Evolutionary conservation across 306 rosid species (phyloP).

Genomic region (Malus domestica): DNA sequence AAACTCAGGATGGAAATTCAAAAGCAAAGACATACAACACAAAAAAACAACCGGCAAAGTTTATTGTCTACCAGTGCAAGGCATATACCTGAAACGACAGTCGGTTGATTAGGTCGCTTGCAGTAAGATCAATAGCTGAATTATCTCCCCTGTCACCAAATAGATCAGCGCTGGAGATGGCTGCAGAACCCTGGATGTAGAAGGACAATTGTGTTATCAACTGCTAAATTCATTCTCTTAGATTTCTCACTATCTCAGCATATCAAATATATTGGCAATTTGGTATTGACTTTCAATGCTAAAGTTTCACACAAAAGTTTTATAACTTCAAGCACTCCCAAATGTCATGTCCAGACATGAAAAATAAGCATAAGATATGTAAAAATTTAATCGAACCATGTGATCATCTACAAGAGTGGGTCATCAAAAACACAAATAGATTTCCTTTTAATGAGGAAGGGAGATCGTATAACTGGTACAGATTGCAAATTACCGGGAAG

Average conservation of each 20-base stretch:
- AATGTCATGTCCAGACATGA: neutral
- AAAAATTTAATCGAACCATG: neutral
- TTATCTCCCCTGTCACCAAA: constrained; percentile 50
- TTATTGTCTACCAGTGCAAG: neutral
- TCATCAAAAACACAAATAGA: too few species aligned
- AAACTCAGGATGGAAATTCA: neutral
- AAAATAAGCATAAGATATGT: neutral
- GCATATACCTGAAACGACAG: constrained; percentile 62
- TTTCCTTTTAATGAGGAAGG: too few species aligned
- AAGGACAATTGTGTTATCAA: constrained; percentile 4
- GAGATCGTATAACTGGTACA: too few species aligned
- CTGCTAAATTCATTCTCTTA: neutral
- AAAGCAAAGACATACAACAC: neutral
- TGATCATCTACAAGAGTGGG: neutral
- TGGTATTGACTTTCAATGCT: neutral
- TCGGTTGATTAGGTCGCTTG: constrained; percentile 64
- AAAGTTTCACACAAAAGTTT: neutral
- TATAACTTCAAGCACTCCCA: neutral
- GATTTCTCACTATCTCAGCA: neutral
- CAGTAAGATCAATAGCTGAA: constrained; percentile 49
- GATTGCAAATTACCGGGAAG: too few species aligned
- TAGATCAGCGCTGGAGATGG: constrained; percentile 87
- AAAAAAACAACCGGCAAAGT: neutral
- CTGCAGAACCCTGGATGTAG: constrained; percentile 55
- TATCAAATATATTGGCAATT: neutral